Evolutionary conservation across 352 stramenopile species (phyloP).

Genomic region (Peronospora tabacina): DNA sequence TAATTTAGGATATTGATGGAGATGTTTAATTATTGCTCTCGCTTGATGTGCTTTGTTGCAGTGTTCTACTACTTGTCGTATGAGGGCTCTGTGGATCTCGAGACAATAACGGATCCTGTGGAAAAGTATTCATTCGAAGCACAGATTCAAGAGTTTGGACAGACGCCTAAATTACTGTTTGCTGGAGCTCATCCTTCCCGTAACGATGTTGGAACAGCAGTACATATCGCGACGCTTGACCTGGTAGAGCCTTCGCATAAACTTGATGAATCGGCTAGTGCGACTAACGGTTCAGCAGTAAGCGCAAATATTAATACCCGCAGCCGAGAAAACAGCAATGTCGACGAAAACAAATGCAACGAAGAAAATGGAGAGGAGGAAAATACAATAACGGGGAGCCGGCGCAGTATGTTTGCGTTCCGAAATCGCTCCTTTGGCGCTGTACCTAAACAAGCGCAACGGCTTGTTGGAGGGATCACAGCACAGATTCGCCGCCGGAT

Average conservation of each 20-base stretch:
- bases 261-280: constrained; percentile 14
- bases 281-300: constrained; percentile 19
- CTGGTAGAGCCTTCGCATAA: constrained; percentile 34
- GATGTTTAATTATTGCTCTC: constrained; percentile 2
- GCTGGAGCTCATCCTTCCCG: constrained; percentile 56
- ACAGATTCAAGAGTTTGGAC: constrained; percentile 91
- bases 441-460: constrained; percentile 69
- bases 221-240: constrained; percentile 46
- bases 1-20: not conserved
- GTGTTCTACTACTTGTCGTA: constrained; percentile 89
- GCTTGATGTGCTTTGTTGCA: constrained; percentile 17
- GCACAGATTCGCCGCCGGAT: constrained; percentile 71
- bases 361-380: constrained; percentile 31
- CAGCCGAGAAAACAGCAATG: constrained; percentile 16
- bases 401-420: constrained; percentile 71
- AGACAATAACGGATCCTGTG: constrained; percentile 83
- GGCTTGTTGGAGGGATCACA: constrained; percentile 65
- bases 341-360: constrained; percentile 8
- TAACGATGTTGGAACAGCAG: constrained; percentile 43
- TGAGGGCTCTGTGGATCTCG: constrained; percentile 79
- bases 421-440: constrained; percentile 42
- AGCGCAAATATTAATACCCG: constrained; percentile 13
- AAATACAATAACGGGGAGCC: constrained; percentile 11
- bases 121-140: constrained; percentile 91
- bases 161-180: constrained; percentile 82